Percentiles rank a stretch among this genome's conserved stretches.
Evolutionary conservation across 1,284 basidiomycete species (phyloP).

Genomic region (Wolfiporia cocos): DNA sequence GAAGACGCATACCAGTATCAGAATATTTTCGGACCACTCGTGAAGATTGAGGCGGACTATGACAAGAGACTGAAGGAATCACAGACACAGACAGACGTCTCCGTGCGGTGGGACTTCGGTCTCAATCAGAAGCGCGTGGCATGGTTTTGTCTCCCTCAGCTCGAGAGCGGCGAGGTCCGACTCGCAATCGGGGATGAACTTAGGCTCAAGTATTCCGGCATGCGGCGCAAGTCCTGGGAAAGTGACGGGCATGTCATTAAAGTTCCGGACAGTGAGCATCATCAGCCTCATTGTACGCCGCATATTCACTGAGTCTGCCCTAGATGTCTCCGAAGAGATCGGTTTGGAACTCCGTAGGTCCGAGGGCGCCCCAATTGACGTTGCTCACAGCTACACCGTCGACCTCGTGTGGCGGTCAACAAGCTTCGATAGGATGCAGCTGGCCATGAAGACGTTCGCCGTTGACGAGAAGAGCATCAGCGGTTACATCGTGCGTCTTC

Average conservation of each 20-base stretch:
- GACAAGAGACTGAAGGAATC: constrained; percentile 97
- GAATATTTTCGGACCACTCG: constrained; percentile 97
- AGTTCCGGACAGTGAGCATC: constrained; percentile 89
- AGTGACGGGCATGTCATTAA: constrained; percentile 98
- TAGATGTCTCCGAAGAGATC: constrained; percentile 97
- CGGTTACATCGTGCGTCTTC: constrained; percentile 81
- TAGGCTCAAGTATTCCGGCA: constrained; percentile 84
- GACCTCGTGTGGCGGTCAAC: constrained; percentile 99
- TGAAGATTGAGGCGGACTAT: constrained; percentile 99
- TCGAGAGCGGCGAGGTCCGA: constrained; percentile 97
- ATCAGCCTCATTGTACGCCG: constrained; percentile 1
- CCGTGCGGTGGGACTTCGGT: constrained; percentile 95
- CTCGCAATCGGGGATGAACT: constrained; percentile 97
- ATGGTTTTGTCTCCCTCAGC: constrained; percentile 93
- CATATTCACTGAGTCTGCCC: constrained; percentile 14
- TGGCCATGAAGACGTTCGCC: constrained; percentile 99
- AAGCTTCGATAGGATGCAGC: constrained; percentile 98
- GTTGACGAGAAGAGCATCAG: constrained; percentile 99
- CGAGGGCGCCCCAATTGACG: constrained; percentile 90
- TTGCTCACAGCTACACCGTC: constrained; percentile 91
- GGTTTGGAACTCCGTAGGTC: constrained; percentile 87
- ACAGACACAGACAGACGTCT: constrained; percentile 96
- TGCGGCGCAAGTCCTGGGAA: constrained; percentile 91
- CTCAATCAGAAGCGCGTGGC: constrained; percentile 97
- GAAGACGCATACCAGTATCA: constrained; percentile 99